Percentiles rank a stretch among this genome's conserved stretches.
Conservation (phyloP, 176 grass and related monocot genomes). For the Carex littledalei region DNA sequence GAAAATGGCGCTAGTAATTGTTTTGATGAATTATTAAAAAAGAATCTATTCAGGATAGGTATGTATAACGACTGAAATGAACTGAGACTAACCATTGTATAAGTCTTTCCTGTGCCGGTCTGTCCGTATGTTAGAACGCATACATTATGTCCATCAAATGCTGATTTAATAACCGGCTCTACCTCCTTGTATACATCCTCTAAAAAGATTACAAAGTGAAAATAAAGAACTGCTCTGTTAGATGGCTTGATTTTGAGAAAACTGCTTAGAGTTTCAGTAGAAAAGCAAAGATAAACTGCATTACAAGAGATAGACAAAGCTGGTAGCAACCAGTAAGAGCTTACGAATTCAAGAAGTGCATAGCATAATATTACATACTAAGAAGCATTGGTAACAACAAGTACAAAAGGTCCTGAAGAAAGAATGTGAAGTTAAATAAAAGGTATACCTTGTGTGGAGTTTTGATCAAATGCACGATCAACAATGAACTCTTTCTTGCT, state of each 20-base stretch:
- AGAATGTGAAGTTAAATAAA: conserved; percentile 5
- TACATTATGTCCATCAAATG: conserved; percentile 79
- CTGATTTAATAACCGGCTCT: conserved; percentile 65
- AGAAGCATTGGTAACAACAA: not conserved
- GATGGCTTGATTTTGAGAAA: not conserved
- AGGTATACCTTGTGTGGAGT: conserved; percentile 69
- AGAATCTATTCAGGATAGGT: not conserved
- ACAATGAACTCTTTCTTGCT: conserved; percentile 63
- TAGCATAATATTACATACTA: not conserved
- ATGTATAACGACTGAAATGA: not conserved
- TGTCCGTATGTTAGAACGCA: conserved; percentile 76
- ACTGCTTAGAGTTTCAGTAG: not conserved
- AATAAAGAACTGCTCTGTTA: not conserved
- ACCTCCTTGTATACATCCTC: conserved; percentile 71
- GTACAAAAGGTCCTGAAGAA: not conserved
- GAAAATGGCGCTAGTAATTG: not conserved
- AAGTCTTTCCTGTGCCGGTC: conserved; percentile 77
- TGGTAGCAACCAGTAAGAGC: not conserved
- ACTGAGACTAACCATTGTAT: conserved; percentile 58
- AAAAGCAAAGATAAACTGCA: not conserved
- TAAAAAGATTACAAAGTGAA: conserved; percentile 23
- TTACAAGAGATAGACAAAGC: not conserved
- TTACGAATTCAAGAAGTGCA: not conserved
- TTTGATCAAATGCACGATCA: conserved; percentile 59
- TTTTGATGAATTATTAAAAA: not conserved